A percentile compares a stretch with the other conserved stretches of the same genome.
Conservation (phyloP, 164 flowering plant species). For the Nelumbo lutea region DNA sequence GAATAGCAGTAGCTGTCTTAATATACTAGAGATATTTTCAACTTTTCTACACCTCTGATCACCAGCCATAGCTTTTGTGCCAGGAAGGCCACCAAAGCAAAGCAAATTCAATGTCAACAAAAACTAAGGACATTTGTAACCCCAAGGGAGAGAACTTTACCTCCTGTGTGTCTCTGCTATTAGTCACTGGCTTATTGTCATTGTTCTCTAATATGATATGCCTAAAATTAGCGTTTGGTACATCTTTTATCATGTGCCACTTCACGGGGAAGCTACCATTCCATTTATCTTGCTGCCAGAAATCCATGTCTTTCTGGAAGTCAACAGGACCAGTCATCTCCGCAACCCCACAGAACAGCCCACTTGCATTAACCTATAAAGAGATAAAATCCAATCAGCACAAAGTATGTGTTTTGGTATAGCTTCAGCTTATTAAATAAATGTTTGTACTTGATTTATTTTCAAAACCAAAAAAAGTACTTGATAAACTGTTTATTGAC, state of each 20-base stretch:
- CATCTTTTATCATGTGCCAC: slow-evolving; percentile 91
- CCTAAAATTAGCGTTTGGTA: slow-evolving; percentile 64
- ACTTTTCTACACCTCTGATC: not conserved
- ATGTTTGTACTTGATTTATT: too few relatives aligned
- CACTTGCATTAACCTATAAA: slow-evolving; percentile 88
- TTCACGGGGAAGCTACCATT: slow-evolving; percentile 86
- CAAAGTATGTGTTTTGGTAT: not conserved
- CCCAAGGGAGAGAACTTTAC: slow-evolving; percentile 22
- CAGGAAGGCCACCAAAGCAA: not conserved
- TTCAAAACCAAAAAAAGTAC: too few relatives aligned
- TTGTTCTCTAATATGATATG: slow-evolving; percentile 86
- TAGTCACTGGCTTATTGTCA: slow-evolving; percentile 92
- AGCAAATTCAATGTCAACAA: not conserved
- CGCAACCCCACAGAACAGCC: slow-evolving; percentile 93
- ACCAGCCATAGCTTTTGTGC: not conserved
- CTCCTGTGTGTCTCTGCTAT: slow-evolving; percentile 97
- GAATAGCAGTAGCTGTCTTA: too few relatives aligned
- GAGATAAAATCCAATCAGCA: slow-evolving; percentile 6
- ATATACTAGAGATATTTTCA: too few relatives aligned
- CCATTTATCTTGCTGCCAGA: slow-evolving; percentile 99
- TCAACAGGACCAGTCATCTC: slow-evolving; percentile 89
- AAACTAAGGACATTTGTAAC: not conserved
- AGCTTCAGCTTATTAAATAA: too few relatives aligned
- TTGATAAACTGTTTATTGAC: too few relatives aligned
- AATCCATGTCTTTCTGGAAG: slow-evolving; percentile 76